A percentile compares a stretch with the other conserved stretches of the same genome.
These are phyloP conservation scores for Saturnispora sanitii DNA, from an alignment of 805 yeast species.

Conservation along the genomic window DNA sequence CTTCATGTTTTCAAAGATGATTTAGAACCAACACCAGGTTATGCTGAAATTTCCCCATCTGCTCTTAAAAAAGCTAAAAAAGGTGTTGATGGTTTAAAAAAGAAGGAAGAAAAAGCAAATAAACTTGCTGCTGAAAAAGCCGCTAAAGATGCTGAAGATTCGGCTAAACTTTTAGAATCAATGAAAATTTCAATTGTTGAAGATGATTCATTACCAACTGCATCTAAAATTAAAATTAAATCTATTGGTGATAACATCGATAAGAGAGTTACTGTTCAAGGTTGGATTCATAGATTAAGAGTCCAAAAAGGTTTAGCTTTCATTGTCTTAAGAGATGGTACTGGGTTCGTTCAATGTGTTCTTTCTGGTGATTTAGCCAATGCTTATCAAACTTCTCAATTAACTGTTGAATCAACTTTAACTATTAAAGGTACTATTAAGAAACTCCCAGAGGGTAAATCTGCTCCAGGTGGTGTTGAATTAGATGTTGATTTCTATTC, in stretches of 20 bases:
- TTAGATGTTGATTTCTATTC: constrained; percentile 83
- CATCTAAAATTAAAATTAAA: constrained; percentile 57
- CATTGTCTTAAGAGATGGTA: constrained; percentile 88
- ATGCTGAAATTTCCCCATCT: constrained; percentile 72
- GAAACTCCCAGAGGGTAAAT: constrained; percentile 88
- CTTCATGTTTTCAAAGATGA: constrained; percentile 48
- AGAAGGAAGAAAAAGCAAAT: constrained; percentile 63
- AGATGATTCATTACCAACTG: constrained; percentile 63
- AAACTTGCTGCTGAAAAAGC: constrained; percentile 43
- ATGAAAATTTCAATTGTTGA: constrained; percentile 66
- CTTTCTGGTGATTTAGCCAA: constrained; percentile 85
- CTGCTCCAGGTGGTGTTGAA: constrained; percentile 97
- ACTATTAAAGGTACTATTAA: constrained; percentile 69
- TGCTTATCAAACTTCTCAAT: constrained; percentile 72
- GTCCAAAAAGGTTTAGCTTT: constrained; percentile 87
- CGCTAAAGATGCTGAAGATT: constrained; percentile 58
- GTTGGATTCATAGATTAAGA: constrained; percentile 96
- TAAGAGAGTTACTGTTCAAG: constrained; percentile 64
- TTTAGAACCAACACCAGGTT: constrained; percentile 39
- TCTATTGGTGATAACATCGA: constrained; percentile 47
- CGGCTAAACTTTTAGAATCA: constrained; percentile 67
- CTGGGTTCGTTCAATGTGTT: constrained; percentile 83
- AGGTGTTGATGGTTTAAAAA: constrained; percentile 85
- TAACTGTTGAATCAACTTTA: constrained; percentile 84
- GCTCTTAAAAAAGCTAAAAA: constrained; percentile 95